Base-by-base conservation (phyloP, 2,329 filamentous ascomycete species). In the Malbranchea cinnamomea region DNA sequence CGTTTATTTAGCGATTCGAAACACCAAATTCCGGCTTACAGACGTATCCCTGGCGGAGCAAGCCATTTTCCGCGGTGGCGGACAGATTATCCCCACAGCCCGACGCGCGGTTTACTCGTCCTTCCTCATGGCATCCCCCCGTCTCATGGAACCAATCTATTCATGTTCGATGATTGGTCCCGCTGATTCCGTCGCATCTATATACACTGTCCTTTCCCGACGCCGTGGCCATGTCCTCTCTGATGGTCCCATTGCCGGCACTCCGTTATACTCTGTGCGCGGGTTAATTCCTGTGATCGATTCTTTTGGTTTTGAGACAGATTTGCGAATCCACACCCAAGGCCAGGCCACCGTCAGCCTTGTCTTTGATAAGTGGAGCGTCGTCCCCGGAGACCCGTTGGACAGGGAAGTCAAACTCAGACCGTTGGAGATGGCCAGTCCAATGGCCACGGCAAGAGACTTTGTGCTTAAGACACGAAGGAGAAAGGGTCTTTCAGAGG, bases 101-200 rank as follows among this genome's bases (percentile, higher is more conserved):
- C 77, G 89, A 31, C 73, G 89, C 33, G 84, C 89, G 7, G 87
- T 89, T 56, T 98, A 98, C 57, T 87, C 79, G 5, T 89, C 82
- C 10, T 98, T 98, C 64, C 66, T 98, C 27, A 94, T 95, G 83
- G 87, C 89, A 3, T 89, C 82, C 13, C 89, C 89, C 16, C 74
- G 89, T 26, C 68, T 98, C 17, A 95, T 98, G 85, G 89, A 98
- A 56, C 89, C 89, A 1, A 70, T 95, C 26, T 98, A 94, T 59
- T 72, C 78, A 4, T 87, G 87, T 45, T 82, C 79, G 23, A 92
- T 95, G 71, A 89, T 83, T 3, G 87, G 87, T 0, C 84, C 84
- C 10, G 81, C 89, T 35, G 83, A 91, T 48, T 79, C 83, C 0
- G 83, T 93, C 33, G 78, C 78, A 37, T 78, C 81, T 25, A 66